A percentile compares a stretch with the other conserved stretches of the same genome.
phyloP scores from a whole-genome alignment of 495 filamentous ascomycete genomes.

The Aspergillus campestris region DNA sequence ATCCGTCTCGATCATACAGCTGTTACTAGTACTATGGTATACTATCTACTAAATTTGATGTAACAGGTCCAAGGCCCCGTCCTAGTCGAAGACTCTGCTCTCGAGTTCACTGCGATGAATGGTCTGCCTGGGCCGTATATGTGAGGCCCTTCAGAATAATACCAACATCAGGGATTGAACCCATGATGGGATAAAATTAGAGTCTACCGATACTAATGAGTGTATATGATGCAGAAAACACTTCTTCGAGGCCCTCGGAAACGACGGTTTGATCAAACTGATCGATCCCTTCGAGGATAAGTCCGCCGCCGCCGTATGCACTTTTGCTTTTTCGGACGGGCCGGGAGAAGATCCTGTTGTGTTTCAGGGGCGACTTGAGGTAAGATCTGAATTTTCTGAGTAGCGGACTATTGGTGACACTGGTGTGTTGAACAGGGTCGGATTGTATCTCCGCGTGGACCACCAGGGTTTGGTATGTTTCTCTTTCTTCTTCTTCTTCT shows the following conservation, averaged over 20 bases:
- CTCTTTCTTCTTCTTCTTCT: neutral
- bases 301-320: slow-evolving; percentile 79
- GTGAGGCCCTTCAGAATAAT: slow-evolving; percentile 38
- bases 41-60: neutral
- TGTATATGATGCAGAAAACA: slow-evolving; percentile 55
- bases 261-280: slow-evolving; percentile 70
- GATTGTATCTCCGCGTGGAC: slow-evolving; percentile 35
- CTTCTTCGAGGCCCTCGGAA: slow-evolving; percentile 71
- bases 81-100: slow-evolving; percentile 86
- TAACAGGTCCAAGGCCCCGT: slow-evolving; percentile 66
- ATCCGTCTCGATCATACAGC: neutral
- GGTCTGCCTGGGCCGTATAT: slow-evolving; percentile 85
- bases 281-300: slow-evolving; percentile 77
- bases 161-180: neutral
- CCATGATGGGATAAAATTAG: neutral
- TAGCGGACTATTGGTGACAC: neutral
- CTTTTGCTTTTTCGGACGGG: slow-evolving; percentile 74
- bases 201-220: neutral
- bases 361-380: slow-evolving; percentile 68
- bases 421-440: slow-evolving; percentile 38
- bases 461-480: slow-evolving; percentile 55
- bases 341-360: slow-evolving; percentile 67
- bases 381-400: neutral
- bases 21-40: neutral
- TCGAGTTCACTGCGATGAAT: slow-evolving; percentile 76